A percentile compares a stretch with the other conserved stretches of the same genome.
Conservation (phyloP, 2,329 filamentous ascomycete species). For the Microcera coccophila region DNA sequence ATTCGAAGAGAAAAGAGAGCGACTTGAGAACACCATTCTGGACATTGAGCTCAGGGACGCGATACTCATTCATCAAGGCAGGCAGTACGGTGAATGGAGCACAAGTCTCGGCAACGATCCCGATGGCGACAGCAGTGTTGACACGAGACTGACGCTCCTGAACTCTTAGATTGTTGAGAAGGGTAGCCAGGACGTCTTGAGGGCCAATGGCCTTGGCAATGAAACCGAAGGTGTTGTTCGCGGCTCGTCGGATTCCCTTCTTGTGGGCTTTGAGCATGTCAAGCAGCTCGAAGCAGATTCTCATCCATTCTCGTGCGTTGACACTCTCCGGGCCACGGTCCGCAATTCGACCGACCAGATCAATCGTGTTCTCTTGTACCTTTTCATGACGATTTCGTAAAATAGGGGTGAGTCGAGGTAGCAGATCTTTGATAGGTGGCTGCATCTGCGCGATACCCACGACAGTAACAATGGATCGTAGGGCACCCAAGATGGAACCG, state of each 20-base stretch:
- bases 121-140: slow-evolving; percentile 96
- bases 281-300: slow-evolving; percentile 96
- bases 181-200: slow-evolving; percentile 90
- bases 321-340: slow-evolving; percentile 95
- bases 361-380: slow-evolving; percentile 98
- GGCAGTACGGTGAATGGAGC: slow-evolving; percentile 98
- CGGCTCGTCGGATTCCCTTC: slow-evolving; percentile 95
- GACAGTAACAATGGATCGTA: slow-evolving; percentile 94
- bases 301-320: slow-evolving; percentile 98
- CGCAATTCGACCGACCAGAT: slow-evolving; percentile 94
- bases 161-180: slow-evolving; percentile 93
- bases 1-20: slow-evolving; percentile 95
- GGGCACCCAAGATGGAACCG: slow-evolving; percentile 89
- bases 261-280: slow-evolving; percentile 99
- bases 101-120: slow-evolving; percentile 97
- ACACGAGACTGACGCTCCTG: slow-evolving; percentile 98
- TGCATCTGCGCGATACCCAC: slow-evolving; percentile 98
- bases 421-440: slow-evolving; percentile 90
- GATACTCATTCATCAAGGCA: slow-evolving; percentile 98
- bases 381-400: slow-evolving; percentile 97
- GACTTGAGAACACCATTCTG: slow-evolving; percentile 98
- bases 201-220: slow-evolving; percentile 98
- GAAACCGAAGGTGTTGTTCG: slow-evolving; percentile 99
- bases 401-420: slow-evolving; percentile 95
- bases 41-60: slow-evolving; percentile 95